Evolutionary conservation across 2,329 filamentous ascomycete species (phyloP).

Genomic region (Fusarium protoensiforme): DNA sequence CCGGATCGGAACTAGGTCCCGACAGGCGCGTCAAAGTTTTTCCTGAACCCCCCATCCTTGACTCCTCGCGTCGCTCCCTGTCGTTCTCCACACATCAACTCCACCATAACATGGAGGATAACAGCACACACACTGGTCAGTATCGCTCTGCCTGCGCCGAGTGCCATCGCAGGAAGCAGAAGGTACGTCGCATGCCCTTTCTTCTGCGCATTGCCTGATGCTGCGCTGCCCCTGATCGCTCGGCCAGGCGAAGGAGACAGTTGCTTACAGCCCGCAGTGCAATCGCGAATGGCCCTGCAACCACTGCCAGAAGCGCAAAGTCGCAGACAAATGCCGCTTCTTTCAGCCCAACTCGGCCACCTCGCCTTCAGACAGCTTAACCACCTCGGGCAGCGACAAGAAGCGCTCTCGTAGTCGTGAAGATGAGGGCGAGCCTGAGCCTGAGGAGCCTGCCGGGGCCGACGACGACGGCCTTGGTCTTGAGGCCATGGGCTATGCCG

Average conservation of each 20-base stretch:
- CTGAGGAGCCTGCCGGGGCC: conserved; percentile 36
- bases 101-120: conserved; percentile 48
- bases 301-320: conserved; percentile 52
- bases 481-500: conserved; percentile 48
- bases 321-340: conserved; percentile 50
- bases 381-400: conserved; percentile 19
- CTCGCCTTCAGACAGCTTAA: conserved; percentile 28
- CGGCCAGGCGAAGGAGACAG: conserved; percentile 47
- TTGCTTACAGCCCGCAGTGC: conserved; percentile 44
- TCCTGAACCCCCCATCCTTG: conserved; percentile 16
- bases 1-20: conserved; percentile 2
- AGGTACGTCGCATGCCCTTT: conserved; percentile 39
- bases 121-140: conserved; percentile 53
- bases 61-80: conserved; percentile 32
- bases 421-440: conserved; percentile 26
- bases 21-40: conserved; percentile 33
- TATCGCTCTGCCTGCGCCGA: conserved; percentile 55
- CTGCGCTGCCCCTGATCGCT: not conserved
- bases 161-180: conserved; percentile 54
- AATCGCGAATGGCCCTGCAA: conserved; percentile 53
- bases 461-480: conserved; percentile 44
- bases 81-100: conserved; percentile 39
- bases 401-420: conserved; percentile 40
- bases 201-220: not conserved
- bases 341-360: conserved; percentile 33